A percentile compares a stretch with the other conserved stretches of the same genome.
Conservation (phyloP, 208 protist genomes). For the Leishmania guyanensis region DNA sequence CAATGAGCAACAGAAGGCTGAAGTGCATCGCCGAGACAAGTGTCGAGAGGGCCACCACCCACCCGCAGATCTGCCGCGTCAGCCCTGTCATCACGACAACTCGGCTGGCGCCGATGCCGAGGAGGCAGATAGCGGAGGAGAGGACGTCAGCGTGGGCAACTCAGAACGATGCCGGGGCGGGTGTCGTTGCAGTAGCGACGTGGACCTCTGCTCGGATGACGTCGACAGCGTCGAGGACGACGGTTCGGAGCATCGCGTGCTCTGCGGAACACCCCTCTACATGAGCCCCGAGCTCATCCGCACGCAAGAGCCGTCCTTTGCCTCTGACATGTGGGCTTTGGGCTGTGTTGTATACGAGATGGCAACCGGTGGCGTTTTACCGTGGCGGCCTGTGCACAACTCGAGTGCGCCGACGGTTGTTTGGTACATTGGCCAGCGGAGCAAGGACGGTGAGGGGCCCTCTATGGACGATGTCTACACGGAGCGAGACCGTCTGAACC, state of each 20-base stretch:
- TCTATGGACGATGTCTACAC: conserved; percentile 43
- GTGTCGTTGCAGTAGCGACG: background rate
- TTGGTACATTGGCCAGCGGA: conserved; percentile 62
- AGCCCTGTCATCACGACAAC: background rate
- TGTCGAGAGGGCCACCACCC: conserved; percentile 11
- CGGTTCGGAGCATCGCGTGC: conserved; percentile 16
- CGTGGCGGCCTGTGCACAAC: conserved; percentile 62
- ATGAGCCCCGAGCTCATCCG: conserved; percentile 87
- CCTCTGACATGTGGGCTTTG: conserved; percentile 89
- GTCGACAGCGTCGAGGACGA: conserved; percentile 1
- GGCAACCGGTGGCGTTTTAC: conserved; percentile 80
- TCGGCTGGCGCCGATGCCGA: background rate
- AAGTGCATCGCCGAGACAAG: background rate
- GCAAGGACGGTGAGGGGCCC: conserved; percentile 28
- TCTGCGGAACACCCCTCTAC: conserved; percentile 83
- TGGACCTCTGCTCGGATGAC: conserved; percentile 2
- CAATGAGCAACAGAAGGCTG: background rate
- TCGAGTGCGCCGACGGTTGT: conserved; percentile 49
- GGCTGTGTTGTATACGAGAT: conserved; percentile 92
- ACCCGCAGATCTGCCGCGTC: background rate
- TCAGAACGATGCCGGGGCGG: background rate
- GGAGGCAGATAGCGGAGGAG: background rate
- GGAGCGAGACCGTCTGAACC: conserved; percentile 28
- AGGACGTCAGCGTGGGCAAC: conserved; percentile 4
- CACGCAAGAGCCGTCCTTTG: conserved; percentile 57